phyloP scores from a whole-genome alignment of 257 asterid genomes.

The Gentiana straminea region DNA sequence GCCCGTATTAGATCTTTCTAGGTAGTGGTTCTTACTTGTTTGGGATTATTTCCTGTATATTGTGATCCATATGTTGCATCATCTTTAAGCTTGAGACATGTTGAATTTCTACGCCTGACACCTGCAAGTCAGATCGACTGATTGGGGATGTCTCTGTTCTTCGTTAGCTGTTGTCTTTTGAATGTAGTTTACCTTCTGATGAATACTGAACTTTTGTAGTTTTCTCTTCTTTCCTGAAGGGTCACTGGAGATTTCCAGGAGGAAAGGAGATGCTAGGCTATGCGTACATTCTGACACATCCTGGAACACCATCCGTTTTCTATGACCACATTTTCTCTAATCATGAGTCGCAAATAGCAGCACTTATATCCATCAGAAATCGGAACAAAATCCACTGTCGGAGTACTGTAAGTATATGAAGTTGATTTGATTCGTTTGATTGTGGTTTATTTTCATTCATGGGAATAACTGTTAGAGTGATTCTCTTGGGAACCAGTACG shows the following conservation, averaged over 20 bases:
- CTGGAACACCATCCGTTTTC: slow-evolving; percentile 91
- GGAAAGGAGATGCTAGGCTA: slow-evolving; percentile 99
- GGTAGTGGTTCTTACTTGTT: no score
- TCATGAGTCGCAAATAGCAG: slow-evolving; percentile 34
- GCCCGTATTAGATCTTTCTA: no score
- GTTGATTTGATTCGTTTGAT: background rate
- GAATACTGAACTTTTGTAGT: slow-evolving; percentile 1
- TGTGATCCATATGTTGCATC: no score
- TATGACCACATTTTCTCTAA: slow-evolving; percentile 78
- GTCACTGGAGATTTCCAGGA: slow-evolving; percentile 99
- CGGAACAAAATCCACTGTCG: slow-evolving; percentile 78
- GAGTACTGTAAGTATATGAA: slow-evolving; percentile 54
- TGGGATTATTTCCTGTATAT: no score
- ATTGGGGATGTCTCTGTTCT: background rate
- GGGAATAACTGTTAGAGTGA: slow-evolving; percentile 1
- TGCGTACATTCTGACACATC: slow-evolving; percentile 85
- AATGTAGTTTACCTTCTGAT: background rate
- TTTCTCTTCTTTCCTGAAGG: slow-evolving; percentile 40
- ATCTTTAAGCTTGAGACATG: background rate
- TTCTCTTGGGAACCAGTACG: slow-evolving; percentile 1
- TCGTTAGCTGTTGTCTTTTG: background rate
- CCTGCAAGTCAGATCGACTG: no score
- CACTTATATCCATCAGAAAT: slow-evolving; percentile 58
- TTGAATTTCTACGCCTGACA: background rate
- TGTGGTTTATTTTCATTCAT: background rate